A percentile compares a stretch with the other conserved stretches of the same genome.
Conservation (phyloP, 1,284 basidiomycete genomes). For the Leccinum angustisporum region DNA sequence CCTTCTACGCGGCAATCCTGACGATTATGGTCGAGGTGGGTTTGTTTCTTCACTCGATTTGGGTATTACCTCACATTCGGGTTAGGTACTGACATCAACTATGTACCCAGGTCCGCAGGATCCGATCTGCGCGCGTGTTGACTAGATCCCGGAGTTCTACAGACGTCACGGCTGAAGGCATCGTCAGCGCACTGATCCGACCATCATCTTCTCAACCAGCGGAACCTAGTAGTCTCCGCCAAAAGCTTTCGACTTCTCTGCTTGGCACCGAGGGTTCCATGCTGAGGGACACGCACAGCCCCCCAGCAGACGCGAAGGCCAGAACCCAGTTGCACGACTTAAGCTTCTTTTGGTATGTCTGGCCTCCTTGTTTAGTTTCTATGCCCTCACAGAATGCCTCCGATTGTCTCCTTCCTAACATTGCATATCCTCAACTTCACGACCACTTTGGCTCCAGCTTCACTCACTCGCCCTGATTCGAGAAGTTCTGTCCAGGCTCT, state of each 20-base stretch:
- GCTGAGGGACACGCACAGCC: slow-evolving; percentile 32
- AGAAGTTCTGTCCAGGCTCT: slow-evolving; percentile 20
- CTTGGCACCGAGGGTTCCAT: slow-evolving; percentile 70
- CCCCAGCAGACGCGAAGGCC: slow-evolving; percentile 34
- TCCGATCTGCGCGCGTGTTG: slow-evolving; percentile 46
- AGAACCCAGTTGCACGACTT: slow-evolving; percentile 80
- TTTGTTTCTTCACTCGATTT: not conserved
- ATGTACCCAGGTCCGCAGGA: slow-evolving; percentile 45
- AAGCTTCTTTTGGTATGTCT: slow-evolving; percentile 81
- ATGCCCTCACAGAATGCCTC: slow-evolving; percentile 13
- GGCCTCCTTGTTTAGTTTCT: not conserved
- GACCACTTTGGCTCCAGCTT: slow-evolving; percentile 81
- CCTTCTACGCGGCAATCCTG: slow-evolving; percentile 88
- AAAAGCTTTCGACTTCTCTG: slow-evolving; percentile 50
- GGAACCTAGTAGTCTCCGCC: slow-evolving; percentile 34
- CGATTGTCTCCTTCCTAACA: slow-evolving; percentile 85
- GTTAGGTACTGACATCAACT: slow-evolving; percentile 18
- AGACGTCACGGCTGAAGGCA: slow-evolving; percentile 31
- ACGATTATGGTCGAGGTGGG: slow-evolving; percentile 92
- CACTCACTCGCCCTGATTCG: slow-evolving; percentile 25
- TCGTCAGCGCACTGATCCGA: slow-evolving; percentile 32
- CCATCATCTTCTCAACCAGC: slow-evolving; percentile 13
- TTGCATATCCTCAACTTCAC: slow-evolving; percentile 92
- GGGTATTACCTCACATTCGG: slow-evolving; percentile 1
- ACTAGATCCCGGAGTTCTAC: slow-evolving; percentile 38